Evolutionary conservation across 768 basidiomycete genomes (phyloP).

Genomic region (Pholiota microspora): DNA sequence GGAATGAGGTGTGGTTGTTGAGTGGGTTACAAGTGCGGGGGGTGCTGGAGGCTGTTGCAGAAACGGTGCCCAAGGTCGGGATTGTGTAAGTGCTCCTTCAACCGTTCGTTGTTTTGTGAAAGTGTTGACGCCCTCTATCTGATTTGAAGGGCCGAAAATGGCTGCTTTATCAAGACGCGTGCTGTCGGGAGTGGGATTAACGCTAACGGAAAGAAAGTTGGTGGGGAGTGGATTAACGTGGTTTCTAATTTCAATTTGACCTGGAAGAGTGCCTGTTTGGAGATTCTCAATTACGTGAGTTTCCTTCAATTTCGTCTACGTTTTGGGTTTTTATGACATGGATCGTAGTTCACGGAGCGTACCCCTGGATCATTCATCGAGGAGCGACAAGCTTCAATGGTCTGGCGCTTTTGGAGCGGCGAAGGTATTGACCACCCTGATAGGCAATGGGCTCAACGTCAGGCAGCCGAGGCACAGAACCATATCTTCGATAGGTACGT

Average conservation of each 20-base stretch:
- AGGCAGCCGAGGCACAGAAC: slow-evolving; percentile 90
- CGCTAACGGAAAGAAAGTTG: slow-evolving; percentile 5
- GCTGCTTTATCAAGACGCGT: slow-evolving; percentile 75
- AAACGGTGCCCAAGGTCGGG: slow-evolving; percentile 63
- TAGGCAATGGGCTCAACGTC: slow-evolving; percentile 78
- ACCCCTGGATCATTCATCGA: slow-evolving; percentile 86
- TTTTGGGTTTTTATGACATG: not conserved
- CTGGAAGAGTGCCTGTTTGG: slow-evolving; percentile 80
- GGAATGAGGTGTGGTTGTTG: slow-evolving; percentile 81
- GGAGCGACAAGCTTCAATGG: slow-evolving; percentile 76
- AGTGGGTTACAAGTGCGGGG: slow-evolving; percentile 70
- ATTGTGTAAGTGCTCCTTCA: slow-evolving; percentile 55
- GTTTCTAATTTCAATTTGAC: slow-evolving; percentile 74
- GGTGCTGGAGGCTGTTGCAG: slow-evolving; percentile 61
- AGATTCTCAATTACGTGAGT: slow-evolving; percentile 82
- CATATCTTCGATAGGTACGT: slow-evolving; percentile 78
- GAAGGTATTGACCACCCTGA: slow-evolving; percentile 46
- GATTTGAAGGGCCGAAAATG: slow-evolving; percentile 71
- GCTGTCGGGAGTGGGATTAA: slow-evolving; percentile 20
- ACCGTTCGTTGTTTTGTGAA: not conserved
- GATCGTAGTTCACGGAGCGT: slow-evolving; percentile 88
- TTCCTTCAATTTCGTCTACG: not conserved
- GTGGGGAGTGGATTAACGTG: slow-evolving; percentile 72
- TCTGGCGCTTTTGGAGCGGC: slow-evolving; percentile 85
- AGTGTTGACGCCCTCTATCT: not conserved